Base-by-base conservation (phyloP, 768 basidiomycete genomes). In the Phlebiopsis gigantea region DNA sequence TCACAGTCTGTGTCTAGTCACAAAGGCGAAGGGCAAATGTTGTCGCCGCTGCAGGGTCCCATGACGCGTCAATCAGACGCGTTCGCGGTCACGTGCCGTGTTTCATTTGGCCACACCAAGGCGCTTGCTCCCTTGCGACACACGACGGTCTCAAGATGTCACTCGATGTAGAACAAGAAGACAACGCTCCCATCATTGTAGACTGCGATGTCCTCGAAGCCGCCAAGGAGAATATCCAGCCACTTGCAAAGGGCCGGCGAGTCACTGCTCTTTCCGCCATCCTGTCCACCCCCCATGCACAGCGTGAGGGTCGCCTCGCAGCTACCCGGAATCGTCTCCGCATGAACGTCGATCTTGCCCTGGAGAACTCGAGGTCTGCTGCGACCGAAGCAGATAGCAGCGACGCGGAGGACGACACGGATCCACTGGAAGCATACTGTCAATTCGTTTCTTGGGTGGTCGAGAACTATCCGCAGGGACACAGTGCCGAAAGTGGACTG, bases 381-480 rank as follows among this genome's bases (percentile, higher is more conserved):
- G 53, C 4, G 34, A 31, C 44, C 8, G 47, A 51, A 8, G 55
- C 56, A 5, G 54, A 56, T 17, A 46, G 50, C 4, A 48, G 55
- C 14, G 47, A 55, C 7, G 58, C 56, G 4, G 78, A 82, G 55
- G 93, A 93, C 31, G 90, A 92, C 34, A 85, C 87, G 45, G 83
- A 81, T 55, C 84, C 91, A 0, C 76, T 98, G 39, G 93, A 95
- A 59, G 88, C 90, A 1, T 96, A 94, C 64, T 85, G 83, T 64
- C 78, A 80, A 58, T 85, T 98, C 62, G 87, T 98, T 51, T 80
- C 88, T 50, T 98, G 95, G 90, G 94, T 90, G 0, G 73, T 94
- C 43, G 93, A 96, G 68, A 93, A 92, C 69, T 96, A 98, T 67
- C 94, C 96, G 0, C 88, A 97, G 58, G 95, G 94, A 4, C 87